Evolutionary conservation across 129 eudicot species (phyloP), one percentile per base, ranked within the genome.

Genomic region (Dittrichia graveolens): DNA sequence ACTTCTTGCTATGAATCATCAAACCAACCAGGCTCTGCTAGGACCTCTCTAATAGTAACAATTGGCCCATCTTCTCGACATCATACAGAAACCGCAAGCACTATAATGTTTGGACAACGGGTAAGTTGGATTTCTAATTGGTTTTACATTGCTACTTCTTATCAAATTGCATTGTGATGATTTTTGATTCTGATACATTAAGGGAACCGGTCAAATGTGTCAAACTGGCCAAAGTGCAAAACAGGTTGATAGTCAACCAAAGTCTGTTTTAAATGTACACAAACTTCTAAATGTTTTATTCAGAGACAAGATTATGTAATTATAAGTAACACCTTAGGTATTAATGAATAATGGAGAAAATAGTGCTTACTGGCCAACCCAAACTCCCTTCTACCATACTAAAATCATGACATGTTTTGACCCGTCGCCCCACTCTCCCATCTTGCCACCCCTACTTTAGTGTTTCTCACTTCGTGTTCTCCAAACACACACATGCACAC

Each of bases 51-150:
- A 47, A 93, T 93, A 67, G 86, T 89, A 72, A 89, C 96, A 40
- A 72, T 89, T 18, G 98, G 98, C 14, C 95, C 96, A 69, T 93
- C 96, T 78, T 88, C 91, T 74, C 87, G 90, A 34, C 90, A 93
- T 81, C 84, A 87, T 80, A 80, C 90, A 78, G 98, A 93, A 84
- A 89, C 98, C 40, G 79, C 96, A 75, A 93, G 96, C 83, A 89
- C 98, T 54, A 61, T 93, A 72, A 89, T 89, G 95, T 93, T 93
- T 80, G 98, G 98, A 47, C 98, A 93, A 79, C 77, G 98, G 85
- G 98, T 93, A 59, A 83, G 90, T 64, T 70, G 34, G 7, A 68
- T 62, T 44, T 64, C 78, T 55, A 59, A 9, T 10, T 61, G 40
- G 47, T 70, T n/a, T 70, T 58, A 45, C 65, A 67, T 67, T 67